Percentiles rank a stretch among this genome's conserved stretches.
Evolutionary conservation across 2,329 filamentous ascomycete species (phyloP).

Genomic region (Aspergillus sp.): DNA sequence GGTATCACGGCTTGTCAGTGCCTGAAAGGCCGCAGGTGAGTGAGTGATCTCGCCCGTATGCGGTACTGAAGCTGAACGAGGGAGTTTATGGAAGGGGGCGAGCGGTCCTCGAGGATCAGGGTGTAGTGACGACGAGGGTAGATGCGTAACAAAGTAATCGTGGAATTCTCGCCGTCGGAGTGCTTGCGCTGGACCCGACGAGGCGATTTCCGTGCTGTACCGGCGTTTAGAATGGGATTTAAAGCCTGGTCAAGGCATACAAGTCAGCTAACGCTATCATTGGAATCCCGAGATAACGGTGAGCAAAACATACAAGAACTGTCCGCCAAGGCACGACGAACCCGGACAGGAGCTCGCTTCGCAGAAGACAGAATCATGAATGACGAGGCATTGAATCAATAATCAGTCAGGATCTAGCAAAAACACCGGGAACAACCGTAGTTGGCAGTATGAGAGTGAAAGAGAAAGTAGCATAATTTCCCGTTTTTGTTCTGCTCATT

Average conservation of each 20-base stretch:
- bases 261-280: too few relatives aligned
- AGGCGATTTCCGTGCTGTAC: slow-evolving; percentile 15
- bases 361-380: slow-evolving; percentile 34
- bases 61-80: slow-evolving; percentile 73
- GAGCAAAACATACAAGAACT: slow-evolving; percentile 28
- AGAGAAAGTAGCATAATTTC: slow-evolving; percentile 1
- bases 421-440: background rate
- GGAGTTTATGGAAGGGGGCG: slow-evolving; percentile 73
- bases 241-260: too few relatives aligned
- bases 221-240: slow-evolving; percentile 19
- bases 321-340: slow-evolving; percentile 32
- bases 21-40: slow-evolving; percentile 51
- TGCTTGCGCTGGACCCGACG: slow-evolving; percentile 5
- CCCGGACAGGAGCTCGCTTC: slow-evolving; percentile 33
- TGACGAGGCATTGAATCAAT: slow-evolving; percentile 16
- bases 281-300: too few relatives aligned
- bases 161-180: slow-evolving; percentile 58
- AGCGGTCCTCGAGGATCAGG: slow-evolving; percentile 63
- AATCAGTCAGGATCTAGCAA: too few relatives aligned
- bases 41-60: slow-evolving; percentile 50
- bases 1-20: slow-evolving; percentile 63
- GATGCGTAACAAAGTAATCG: slow-evolving; percentile 94
- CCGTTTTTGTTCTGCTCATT: background rate
- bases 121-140: slow-evolving; percentile 86
- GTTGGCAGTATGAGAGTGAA: slow-evolving; percentile 6